A percentile compares a stretch with the other conserved stretches of the same genome.
phyloP scores from a whole-genome alignment of 495 filamentous ascomycete genomes.

The Bacidia gigantensis region DNA sequence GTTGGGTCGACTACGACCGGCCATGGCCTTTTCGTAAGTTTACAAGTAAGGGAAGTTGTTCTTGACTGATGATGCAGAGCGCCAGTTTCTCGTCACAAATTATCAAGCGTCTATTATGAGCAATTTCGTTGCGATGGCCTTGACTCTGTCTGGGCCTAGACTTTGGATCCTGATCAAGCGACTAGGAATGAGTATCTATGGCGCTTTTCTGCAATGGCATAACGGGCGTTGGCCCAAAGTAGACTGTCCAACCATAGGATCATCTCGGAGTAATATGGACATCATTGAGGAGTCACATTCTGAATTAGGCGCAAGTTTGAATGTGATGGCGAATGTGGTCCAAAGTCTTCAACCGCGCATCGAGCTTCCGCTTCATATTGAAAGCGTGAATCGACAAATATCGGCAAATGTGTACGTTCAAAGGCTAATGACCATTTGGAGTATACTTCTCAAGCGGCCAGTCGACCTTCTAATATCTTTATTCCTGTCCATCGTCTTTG shows the following conservation, averaged over 20 bases:
- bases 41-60: not conserved
- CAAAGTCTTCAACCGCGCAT: not conserved
- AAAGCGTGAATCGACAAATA: not conserved
- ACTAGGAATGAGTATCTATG: not conserved
- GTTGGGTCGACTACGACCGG: slow-evolving; percentile 1
- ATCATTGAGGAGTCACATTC: not conserved
- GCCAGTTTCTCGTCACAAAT: not conserved
- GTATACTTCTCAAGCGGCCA: not conserved
- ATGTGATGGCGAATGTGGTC: not conserved
- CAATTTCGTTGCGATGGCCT: not conserved
- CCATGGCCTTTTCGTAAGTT: not conserved
- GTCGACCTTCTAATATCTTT: not conserved
- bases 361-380: not conserved
- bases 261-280: not conserved
- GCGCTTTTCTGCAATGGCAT: not conserved
- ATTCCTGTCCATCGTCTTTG: not conserved
- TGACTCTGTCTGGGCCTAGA: not conserved
- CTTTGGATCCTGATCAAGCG: not conserved
- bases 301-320: not conserved
- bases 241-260: not conserved
- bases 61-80: not conserved
- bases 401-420: not conserved
- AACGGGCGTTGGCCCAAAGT: not conserved
- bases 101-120: slow-evolving; percentile 6
- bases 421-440: not conserved